Conservation (phyloP, 768 basidiomycete species). For the Auriscalpium orientale region DNA sequence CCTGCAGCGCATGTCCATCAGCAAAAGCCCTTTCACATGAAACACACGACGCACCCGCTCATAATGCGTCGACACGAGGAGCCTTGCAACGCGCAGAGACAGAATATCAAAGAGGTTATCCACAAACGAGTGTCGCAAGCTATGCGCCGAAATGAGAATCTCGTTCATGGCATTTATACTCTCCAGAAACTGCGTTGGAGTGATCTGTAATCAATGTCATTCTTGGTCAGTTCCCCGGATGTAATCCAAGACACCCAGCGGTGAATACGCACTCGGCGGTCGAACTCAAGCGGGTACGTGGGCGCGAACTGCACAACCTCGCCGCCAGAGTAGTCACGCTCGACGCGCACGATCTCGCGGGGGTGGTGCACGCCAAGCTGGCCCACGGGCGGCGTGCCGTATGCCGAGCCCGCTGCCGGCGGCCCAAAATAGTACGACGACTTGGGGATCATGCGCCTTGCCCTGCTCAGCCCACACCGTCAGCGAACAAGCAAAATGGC, state of each 20-base stretch:
- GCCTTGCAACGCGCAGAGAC: constrained; percentile 70
- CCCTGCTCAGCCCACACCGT: constrained; percentile 4
- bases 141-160: constrained; percentile 79
- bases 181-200: constrained; percentile 83
- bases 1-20: constrained; percentile 37
- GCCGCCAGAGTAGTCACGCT: constrained; percentile 87
- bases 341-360: constrained; percentile 84
- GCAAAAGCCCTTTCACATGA: background rate
- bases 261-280: constrained; percentile 66
- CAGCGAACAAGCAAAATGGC: background rate
- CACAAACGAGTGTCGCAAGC: constrained; percentile 57
- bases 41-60: constrained; percentile 50
- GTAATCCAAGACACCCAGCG: background rate
- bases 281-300: constrained; percentile 85
- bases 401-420: constrained; percentile 69
- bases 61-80: constrained; percentile 71
- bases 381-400: constrained; percentile 73
- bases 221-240: background rate
- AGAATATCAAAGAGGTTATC: constrained; percentile 77
- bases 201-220: constrained; percentile 71
- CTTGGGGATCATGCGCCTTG: constrained; percentile 51
- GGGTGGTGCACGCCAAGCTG: constrained; percentile 86
- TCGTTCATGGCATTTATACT: constrained; percentile 90
- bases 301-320: constrained; percentile 88
- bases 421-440: constrained; percentile 84